These are phyloP conservation scores for Spizellomyces punctatus DNA, from an alignment of 192 early-diverging fungal genomes.

Conservation along the genomic window DNA sequence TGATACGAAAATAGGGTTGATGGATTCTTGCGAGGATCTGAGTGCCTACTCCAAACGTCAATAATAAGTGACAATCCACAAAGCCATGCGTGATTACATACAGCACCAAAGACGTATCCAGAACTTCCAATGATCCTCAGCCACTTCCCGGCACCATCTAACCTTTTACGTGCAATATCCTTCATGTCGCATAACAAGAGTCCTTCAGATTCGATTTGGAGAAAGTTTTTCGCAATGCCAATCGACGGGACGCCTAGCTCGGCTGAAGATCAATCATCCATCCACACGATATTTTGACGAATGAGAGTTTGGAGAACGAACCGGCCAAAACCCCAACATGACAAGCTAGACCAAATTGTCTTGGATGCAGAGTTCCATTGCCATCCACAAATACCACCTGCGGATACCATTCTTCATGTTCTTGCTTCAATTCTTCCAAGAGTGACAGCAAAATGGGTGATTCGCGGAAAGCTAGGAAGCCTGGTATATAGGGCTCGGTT, in stretches of 20 bases:
- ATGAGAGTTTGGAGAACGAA: neutral
- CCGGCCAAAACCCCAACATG: conserved; percentile 72
- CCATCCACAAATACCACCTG: conserved; percentile 53
- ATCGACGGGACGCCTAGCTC: conserved; percentile 69
- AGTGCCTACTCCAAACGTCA: conserved; percentile 31
- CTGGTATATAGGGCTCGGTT: conserved; percentile 79
- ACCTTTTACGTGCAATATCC: conserved; percentile 35
- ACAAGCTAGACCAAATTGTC: conserved; percentile 84
- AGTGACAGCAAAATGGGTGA: conserved; percentile 60
- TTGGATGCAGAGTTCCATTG: conserved; percentile 70
- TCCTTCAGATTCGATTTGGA: conserved; percentile 70
- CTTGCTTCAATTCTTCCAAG: conserved; percentile 53
- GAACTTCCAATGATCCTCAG: conserved; percentile 47
- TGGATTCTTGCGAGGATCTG: conserved; percentile 35
- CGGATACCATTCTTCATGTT: conserved; percentile 61
- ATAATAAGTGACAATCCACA: neutral
- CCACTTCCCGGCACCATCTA: conserved; percentile 43
- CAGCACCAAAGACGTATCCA: conserved; percentile 54
- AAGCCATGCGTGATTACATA: conserved; percentile 11
- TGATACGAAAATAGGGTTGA: conserved; percentile 88
- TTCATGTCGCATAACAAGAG: conserved; percentile 60
- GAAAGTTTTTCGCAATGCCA: conserved; percentile 89
- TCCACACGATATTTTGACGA: neutral
- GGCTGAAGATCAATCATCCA: conserved; percentile 37
- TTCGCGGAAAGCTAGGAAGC: conserved; percentile 93